phyloP scores from a whole-genome alignment of 1,284 basidiomycete species.

The Xerocomus amazonicus region DNA sequence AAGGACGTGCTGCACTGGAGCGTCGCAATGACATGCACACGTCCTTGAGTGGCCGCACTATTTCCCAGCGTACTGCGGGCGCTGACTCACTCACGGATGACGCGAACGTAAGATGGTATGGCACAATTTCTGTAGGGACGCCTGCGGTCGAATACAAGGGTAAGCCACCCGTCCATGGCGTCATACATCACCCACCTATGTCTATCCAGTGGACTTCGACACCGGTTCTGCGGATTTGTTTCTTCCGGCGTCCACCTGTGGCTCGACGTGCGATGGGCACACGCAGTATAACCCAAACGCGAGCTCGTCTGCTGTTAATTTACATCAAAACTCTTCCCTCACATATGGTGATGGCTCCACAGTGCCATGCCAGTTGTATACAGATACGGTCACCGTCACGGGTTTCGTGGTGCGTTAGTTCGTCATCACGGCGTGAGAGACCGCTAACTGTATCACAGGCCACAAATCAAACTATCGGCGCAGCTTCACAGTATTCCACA shows the following conservation, averaged over 20 bases:
- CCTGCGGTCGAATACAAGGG: slow-evolving; percentile 19
- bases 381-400: slow-evolving; percentile 33
- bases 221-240: slow-evolving; percentile 43
- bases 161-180: slow-evolving; percentile 3
- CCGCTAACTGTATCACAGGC: slow-evolving; percentile 14
- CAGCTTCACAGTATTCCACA: slow-evolving; percentile 20
- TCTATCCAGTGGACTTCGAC: slow-evolving; percentile 39
- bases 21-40: not conserved
- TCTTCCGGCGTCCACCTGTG: slow-evolving; percentile 29
- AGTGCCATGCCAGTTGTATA: slow-evolving; percentile 33
- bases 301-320: slow-evolving; percentile 33
- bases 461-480: slow-evolving; percentile 23
- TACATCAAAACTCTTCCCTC: slow-evolving; percentile 28
- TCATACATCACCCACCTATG: not conserved
- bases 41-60: not conserved
- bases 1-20: slow-evolving; percentile 12
- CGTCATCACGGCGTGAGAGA: not conserved
- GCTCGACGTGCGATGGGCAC: slow-evolving; percentile 34
- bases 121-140: slow-evolving; percentile 22
- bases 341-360: slow-evolving; percentile 36
- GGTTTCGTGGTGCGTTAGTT: slow-evolving; percentile 20
- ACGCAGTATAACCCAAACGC: slow-evolving; percentile 30
- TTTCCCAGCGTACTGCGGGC: slow-evolving; percentile 7
- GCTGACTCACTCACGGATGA: slow-evolving; percentile 15
- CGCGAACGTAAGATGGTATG: slow-evolving; percentile 23